Evolutionary conservation across 139 green algal genomes (phyloP).

Genomic region (Tetraselmis striata): DNA sequence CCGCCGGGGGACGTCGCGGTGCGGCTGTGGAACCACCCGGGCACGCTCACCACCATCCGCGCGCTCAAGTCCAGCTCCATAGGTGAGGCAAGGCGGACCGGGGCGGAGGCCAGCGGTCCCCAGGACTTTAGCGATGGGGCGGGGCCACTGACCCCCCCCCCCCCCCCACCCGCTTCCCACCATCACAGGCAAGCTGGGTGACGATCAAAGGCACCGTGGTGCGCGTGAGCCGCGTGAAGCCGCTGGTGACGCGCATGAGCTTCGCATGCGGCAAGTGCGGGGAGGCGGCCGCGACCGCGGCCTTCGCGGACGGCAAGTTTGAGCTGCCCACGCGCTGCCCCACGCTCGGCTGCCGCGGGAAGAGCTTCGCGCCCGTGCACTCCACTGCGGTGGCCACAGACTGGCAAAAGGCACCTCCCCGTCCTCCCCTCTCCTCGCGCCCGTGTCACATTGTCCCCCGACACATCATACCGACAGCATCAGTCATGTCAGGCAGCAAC

Average conservation of each 20-base stretch:
- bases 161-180: not conserved
- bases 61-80: constrained; percentile 48
- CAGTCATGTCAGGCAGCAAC: too few relatives aligned
- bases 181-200: constrained; percentile 54
- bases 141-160: not conserved
- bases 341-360: constrained; percentile 56
- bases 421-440: too few relatives aligned
- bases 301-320: constrained; percentile 61
- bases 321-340: constrained; percentile 46
- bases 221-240: constrained; percentile 49
- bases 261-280: constrained; percentile 78
- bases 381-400: constrained; percentile 35
- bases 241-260: constrained; percentile 56
- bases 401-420: constrained; percentile 68
- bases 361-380: constrained; percentile 51
- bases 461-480: too few relatives aligned
- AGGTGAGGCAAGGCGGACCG: constrained; percentile 26
- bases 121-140: too few relatives aligned
- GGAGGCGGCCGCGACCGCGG: not conserved
- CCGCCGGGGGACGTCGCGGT: constrained; percentile 22
- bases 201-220: constrained; percentile 73
- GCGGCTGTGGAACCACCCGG: constrained; percentile 39
- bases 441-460: too few relatives aligned
- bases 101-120: too few relatives aligned
- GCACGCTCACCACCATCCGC: constrained; percentile 37